Evolutionary conservation across 1,139 yeast genomes (phyloP).

Genomic region (Candida tropicalis): DNA sequence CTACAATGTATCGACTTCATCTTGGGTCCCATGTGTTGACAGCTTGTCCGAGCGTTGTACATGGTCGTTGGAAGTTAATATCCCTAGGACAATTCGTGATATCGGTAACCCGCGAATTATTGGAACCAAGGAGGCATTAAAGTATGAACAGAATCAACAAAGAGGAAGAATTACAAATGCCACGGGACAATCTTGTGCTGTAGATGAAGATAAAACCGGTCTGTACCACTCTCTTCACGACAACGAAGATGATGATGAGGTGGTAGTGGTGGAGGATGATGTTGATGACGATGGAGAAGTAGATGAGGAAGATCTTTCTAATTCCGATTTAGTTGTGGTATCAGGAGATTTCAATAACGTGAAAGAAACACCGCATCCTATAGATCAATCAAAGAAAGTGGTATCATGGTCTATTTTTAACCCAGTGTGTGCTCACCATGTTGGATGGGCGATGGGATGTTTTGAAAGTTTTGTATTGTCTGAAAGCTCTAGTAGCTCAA

Average conservation of each 20-base stretch:
- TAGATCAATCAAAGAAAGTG: constrained; percentile 71
- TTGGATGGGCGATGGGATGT: constrained; percentile 96
- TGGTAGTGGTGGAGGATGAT: constrained; percentile 19
- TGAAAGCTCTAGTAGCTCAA: constrained; percentile 27
- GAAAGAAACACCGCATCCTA: constrained; percentile 50
- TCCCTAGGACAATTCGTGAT: constrained; percentile 80
- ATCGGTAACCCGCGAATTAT: constrained; percentile 55
- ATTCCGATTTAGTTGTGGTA: constrained; percentile 65
- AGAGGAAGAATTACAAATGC: background rate
- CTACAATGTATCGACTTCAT: constrained; percentile 78
- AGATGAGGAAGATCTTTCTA: constrained; percentile 53
- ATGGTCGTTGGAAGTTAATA: constrained; percentile 86
- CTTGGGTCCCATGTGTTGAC: constrained; percentile 97
- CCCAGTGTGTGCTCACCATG: constrained; percentile 91
- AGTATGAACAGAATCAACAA: constrained; percentile 16
- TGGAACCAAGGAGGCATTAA: constrained; percentile 33
- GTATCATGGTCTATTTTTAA: constrained; percentile 80
- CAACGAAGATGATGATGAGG: no score
- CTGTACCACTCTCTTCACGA: no score
- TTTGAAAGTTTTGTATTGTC: constrained; percentile 63
- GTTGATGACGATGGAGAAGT: constrained; percentile 34
- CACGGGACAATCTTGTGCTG: background rate
- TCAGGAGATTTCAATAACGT: constrained; percentile 68
- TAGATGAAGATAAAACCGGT: constrained; percentile 4
- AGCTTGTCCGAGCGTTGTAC: constrained; percentile 86